Percentiles rank a stretch among this genome's conserved stretches.
These are phyloP conservation scores for Leishmania martiniquensis DNA, from an alignment of 208 protist species.

Conservation along the genomic window DNA sequence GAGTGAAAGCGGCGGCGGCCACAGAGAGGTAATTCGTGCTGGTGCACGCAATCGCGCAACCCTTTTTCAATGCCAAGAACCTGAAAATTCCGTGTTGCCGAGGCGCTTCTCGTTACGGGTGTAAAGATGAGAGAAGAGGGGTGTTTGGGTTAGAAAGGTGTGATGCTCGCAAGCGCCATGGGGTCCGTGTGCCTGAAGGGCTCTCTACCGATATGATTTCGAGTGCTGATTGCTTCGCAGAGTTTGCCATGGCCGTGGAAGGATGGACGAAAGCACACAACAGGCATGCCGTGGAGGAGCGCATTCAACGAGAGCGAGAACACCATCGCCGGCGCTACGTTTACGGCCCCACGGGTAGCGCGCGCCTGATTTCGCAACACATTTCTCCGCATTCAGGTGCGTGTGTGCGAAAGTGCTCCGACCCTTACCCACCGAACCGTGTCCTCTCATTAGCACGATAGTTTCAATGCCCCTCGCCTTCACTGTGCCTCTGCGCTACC, in stretches of 20 bases:
- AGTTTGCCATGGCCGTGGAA: neutral
- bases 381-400: neutral
- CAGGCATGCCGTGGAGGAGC: no score
- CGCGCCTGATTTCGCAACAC: no score
- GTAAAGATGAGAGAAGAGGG: neutral
- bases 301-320: no score
- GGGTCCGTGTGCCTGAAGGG: neutral
- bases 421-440: neutral
- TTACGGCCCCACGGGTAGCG: no score
- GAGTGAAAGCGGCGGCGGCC: neutral
- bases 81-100: neutral
- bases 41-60: neutral
- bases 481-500: neutral
- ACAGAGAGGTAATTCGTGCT: neutral
- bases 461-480: neutral
- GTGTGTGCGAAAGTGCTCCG: neutral
- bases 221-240: no score
- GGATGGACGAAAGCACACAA: neutral
- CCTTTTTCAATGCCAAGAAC: neutral
- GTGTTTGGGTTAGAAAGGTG: no score
- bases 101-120: neutral
- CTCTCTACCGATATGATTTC: neutral
- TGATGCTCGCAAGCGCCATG: neutral
- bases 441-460: neutral
- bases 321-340: no score